Evolutionary conservation across 768 basidiomycete genomes (phyloP), one percentile per base, ranked within the genome.

Genomic region (Suillus weaverae): DNA sequence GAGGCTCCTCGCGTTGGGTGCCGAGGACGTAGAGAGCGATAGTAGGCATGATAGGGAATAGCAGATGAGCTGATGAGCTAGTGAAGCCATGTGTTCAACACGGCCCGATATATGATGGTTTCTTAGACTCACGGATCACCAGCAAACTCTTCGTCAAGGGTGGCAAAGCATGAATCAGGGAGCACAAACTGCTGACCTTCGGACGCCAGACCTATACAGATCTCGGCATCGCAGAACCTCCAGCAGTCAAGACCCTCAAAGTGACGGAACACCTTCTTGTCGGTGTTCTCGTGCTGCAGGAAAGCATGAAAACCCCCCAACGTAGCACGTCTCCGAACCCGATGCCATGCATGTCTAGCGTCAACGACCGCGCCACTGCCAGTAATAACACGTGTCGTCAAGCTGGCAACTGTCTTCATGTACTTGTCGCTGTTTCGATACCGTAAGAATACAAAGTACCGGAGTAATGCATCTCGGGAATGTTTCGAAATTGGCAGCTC

Each of bases 111-210:
- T n/a, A 7, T 9, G 33, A 56, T 26, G 13, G 13, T 6, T 66
- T 36, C 51, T 62, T 26, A 59, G 41, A 62, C 78, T 39, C 64
- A 79, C 77, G 66, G 62, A 48, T 73, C 70, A 30, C 68, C 61
- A 18, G 73, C 72, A 67, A 82, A 83, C 26, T 78, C 81, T 68
- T 84, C 85, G 62, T 84, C 83, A 61, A 88, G 75, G 10, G 80
- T 81, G 36, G 84, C 84, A 69, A 81, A 87, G 68, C 85, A 87
- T 32, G 78, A 75, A 61, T 86, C 84, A 0, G 84, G 78, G 4
- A 87, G 71, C 51, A 88, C 81, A 62, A 81, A 88, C 68, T 88
- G 86, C 46, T 86, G 84, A 30, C 81, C 82, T 35, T 86, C 84
- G 3, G 77, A 76, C 1, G 85, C 81, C 5, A 87, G 68, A 2